Evolutionary conservation across 176 grass and related monocot genomes (phyloP).

Genomic region (Avena sativa): DNA sequence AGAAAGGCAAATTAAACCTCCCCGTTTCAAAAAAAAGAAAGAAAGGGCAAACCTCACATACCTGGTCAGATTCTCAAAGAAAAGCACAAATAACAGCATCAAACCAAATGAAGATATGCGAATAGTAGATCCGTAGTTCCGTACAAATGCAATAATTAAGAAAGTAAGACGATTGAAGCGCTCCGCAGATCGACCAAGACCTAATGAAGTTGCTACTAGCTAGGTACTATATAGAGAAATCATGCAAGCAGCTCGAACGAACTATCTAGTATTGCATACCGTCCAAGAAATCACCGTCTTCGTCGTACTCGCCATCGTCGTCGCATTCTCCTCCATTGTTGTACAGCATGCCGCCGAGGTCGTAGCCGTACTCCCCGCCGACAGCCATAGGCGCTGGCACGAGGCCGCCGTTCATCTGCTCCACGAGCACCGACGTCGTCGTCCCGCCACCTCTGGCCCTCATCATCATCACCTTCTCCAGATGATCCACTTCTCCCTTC

Average conservation of each 20-base stretch:
- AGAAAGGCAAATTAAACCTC: neutral
- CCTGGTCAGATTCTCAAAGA: neutral
- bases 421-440: slow-evolving; percentile 36
- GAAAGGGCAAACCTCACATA: neutral
- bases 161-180: slow-evolving; percentile 28
- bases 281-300: slow-evolving; percentile 62
- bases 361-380: slow-evolving; percentile 57
- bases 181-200: slow-evolving; percentile 42
- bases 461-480: slow-evolving; percentile 43
- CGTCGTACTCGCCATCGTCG: slow-evolving; percentile 62
- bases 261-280: slow-evolving; percentile 62
- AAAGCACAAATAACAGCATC: slow-evolving; percentile 1
- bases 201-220: slow-evolving; percentile 20
- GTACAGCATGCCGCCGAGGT: slow-evolving; percentile 58
- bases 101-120: slow-evolving; percentile 27
- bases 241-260: slow-evolving; percentile 23
- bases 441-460: slow-evolving; percentile 45
- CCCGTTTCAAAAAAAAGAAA: too few species aligned
- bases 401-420: slow-evolving; percentile 42
- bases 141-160: slow-evolving; percentile 37
- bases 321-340: slow-evolving; percentile 52
- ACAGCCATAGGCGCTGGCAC: slow-evolving; percentile 19
- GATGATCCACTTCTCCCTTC: slow-evolving; percentile 13
- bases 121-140: slow-evolving; percentile 23
- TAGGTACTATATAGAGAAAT: slow-evolving; percentile 29